Base-by-base conservation (phyloP, 306 rosid genomes). In the Psophocarpus tetragonolobus region DNA sequence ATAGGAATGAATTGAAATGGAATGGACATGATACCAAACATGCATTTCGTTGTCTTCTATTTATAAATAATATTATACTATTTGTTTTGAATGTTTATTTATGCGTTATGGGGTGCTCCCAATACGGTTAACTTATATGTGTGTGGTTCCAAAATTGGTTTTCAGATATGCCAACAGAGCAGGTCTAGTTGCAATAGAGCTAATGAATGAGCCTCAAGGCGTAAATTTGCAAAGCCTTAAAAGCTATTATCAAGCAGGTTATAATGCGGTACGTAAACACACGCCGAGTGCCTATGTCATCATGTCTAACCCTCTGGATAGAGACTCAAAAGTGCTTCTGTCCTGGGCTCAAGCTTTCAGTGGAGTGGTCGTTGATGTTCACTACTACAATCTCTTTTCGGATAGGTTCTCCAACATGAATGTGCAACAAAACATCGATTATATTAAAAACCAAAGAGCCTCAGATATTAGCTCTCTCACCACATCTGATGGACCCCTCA, bases 191-290 rank as follows among this genome's bases (percentile, higher is more conserved):
- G 95, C 87, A 30, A 85, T 90, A 24, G 84, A 81, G 80, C 68
- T 90, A 20, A 86, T 90, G 89, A 90, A 86, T 57, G 89, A 90
- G 71, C 95, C 95, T 61, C 6, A 2, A 32, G 89, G 91, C 0
- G 86, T 90, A 9, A 57, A 74, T 74, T 27, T 79, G n/a, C 69
- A 77, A 30, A 88, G 81, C 73, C 87, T 88, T 3, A 74, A 81
- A 33, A 77, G 44, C 11, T 88, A 81, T 30, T 87, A 88, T 75
- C 27, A 83, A 79, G 82, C 71, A 11, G 90, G 89, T 26, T 85
- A 85, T 76, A 75, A 86, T 18, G 91, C 89, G 0, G 87, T 87
- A 2, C 30, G 92, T 38, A 87, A 83, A 73, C 73, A 87, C 81
- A 85, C 84, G 0, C 26, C 68, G 0, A 77, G 44, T 44, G 87